These are phyloP conservation scores for Tuber magnatum DNA, from an alignment of 495 filamentous ascomycete genomes.

Conservation along the genomic window DNA sequence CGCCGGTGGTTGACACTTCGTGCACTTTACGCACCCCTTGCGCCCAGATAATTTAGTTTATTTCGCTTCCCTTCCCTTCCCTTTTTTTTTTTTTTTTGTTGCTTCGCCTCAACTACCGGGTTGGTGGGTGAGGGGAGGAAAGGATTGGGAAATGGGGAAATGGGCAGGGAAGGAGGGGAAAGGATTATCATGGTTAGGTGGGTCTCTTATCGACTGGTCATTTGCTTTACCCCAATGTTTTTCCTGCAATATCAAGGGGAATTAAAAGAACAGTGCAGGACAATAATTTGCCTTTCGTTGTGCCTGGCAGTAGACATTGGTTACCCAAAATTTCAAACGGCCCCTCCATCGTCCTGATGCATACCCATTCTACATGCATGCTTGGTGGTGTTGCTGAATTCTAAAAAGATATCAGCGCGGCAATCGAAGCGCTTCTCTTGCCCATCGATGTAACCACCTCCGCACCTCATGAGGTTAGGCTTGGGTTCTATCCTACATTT, in stretches of 20 bases:
- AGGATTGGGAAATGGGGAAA: slow-evolving; percentile 5
- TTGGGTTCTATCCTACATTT: not conserved
- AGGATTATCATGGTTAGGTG: not conserved
- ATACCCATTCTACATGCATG: not conserved
- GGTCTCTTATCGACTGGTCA: slow-evolving; percentile 2
- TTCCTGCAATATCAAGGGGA: not conserved
- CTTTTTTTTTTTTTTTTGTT: not conserved
- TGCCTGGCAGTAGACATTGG: not conserved
- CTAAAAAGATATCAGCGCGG: slow-evolving; percentile 3
- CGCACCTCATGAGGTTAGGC: not conserved
- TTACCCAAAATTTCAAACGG: slow-evolving; percentile 2
- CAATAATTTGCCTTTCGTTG: slow-evolving; percentile 1
- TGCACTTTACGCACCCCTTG: slow-evolving; percentile 6
- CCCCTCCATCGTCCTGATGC: not conserved
- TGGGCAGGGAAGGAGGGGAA: not conserved
- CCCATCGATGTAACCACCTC: not conserved
- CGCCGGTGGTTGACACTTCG: not conserved
- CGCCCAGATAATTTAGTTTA: slow-evolving; percentile 2
- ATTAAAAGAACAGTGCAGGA: not conserved
- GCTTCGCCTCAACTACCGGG: slow-evolving; percentile 4
- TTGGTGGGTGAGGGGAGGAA: not conserved
- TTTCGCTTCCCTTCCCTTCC: not conserved
- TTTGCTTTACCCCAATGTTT: not conserved
- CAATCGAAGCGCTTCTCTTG: slow-evolving; percentile 1
- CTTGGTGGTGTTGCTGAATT: not conserved